phyloP scores from a whole-genome alignment of 441 rosid genomes.

The Euphorbia celastroides region DNA sequence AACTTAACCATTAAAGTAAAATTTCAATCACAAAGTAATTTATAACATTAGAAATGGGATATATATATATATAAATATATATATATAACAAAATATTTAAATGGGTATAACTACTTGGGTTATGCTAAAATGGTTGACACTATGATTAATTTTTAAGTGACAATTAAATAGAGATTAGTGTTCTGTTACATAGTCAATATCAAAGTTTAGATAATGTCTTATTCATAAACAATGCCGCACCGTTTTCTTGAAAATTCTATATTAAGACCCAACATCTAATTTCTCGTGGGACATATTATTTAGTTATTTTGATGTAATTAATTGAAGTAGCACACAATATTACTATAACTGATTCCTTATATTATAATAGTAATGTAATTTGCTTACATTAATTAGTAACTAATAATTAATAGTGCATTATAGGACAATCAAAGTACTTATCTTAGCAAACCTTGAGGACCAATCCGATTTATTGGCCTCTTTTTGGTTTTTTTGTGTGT shows the following conservation, averaged over 20 bases:
- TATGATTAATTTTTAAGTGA: background rate
- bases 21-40: no score
- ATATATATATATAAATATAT: background rate
- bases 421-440: no score
- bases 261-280: slow-evolving; percentile 1
- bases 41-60: no score
- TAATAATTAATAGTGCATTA: no score
- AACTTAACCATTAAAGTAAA: no score
- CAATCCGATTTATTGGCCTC: no score
- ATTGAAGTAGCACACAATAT: background rate
- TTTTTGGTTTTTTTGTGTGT: no score
- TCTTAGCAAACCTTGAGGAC: no score
- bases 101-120: background rate
- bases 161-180: background rate
- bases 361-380: background rate
- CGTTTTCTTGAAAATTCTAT: background rate
- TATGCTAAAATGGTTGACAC: background rate
- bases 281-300: background rate
- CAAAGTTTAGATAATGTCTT: background rate
- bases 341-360: no score
- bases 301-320: background rate
- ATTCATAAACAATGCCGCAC: background rate
- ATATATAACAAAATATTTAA: no score
- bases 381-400: no score
- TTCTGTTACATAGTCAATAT: slow-evolving; percentile 15